Percentiles rank a stretch among this genome's conserved stretches.
Conservation (phyloP, 2,329 filamentous ascomycete species). For the Aspergillus eucalypticola region DNA sequence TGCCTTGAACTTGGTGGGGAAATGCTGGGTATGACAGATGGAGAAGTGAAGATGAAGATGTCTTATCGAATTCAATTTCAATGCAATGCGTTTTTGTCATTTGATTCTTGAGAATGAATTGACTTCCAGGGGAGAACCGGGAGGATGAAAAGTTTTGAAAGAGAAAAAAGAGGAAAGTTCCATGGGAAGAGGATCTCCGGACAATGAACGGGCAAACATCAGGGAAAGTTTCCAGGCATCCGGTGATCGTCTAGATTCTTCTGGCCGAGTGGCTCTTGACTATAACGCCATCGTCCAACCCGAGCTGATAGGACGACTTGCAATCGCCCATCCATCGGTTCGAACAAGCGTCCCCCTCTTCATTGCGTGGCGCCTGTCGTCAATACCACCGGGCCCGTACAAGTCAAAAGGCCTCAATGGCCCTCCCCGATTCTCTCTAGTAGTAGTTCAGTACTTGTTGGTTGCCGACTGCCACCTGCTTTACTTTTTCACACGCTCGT, state of each 20-base stretch:
- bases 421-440: slow-evolving; percentile 7
- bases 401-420: slow-evolving; percentile 21
- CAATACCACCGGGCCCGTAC: slow-evolving; percentile 17
- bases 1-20: neutral
- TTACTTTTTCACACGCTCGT: neutral
- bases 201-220: neutral
- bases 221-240: neutral
- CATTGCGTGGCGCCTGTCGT: slow-evolving; percentile 33
- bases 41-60: neutral
- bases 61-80: too few relatives aligned
- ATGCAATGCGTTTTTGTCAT: too few relatives aligned
- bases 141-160: neutral
- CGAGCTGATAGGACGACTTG: slow-evolving; percentile 22
- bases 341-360: slow-evolving; percentile 11
- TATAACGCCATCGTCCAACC: slow-evolving; percentile 15
- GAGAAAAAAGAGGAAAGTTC: neutral
- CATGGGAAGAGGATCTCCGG: neutral
- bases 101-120: neutral
- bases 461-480: slow-evolving; percentile 1
- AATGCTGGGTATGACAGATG: neutral
- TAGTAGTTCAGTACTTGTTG: slow-evolving; percentile 7
- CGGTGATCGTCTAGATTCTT: slow-evolving; percentile 8
- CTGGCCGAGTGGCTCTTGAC: slow-evolving; percentile 5
- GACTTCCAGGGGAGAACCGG: neutral
- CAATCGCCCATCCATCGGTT: slow-evolving; percentile 15